Percentiles rank a stretch among this genome's conserved stretches.
phyloP scores from a whole-genome alignment of 768 basidiomycete genomes.

The Wakefieldia striispora region DNA sequence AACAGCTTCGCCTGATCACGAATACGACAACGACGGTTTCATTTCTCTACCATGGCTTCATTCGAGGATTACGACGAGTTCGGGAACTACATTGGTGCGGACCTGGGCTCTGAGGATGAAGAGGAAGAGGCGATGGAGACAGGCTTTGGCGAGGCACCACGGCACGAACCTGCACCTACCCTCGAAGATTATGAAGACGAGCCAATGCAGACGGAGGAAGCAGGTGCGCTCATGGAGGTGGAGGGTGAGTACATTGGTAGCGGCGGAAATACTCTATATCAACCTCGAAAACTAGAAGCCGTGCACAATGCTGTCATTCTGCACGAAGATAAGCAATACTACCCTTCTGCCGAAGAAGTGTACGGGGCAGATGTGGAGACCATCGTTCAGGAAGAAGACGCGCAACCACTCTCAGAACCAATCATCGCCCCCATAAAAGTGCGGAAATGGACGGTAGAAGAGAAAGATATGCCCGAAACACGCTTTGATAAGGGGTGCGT shows the following conservation, averaged over 20 bases:
- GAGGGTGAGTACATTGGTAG: conserved; percentile 54
- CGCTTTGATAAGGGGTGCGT: conserved; percentile 95
- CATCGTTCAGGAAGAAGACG: conserved; percentile 96
- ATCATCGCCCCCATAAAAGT: conserved; percentile 95
- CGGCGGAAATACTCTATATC: not conserved
- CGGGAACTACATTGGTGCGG: conserved; percentile 96
- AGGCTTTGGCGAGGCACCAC: conserved; percentile 40
- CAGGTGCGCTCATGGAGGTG: conserved; percentile 77
- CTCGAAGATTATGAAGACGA: conserved; percentile 86
- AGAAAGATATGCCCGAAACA: conserved; percentile 94
- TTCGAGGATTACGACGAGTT: conserved; percentile 89
- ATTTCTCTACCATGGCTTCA: conserved; percentile 44
- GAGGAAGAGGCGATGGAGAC: conserved; percentile 54
- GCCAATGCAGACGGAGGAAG: conserved; percentile 51
- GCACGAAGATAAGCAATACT: conserved; percentile 98
- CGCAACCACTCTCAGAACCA: conserved; percentile 91
- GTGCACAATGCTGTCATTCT: conserved; percentile 80
- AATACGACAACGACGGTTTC: conserved; percentile 3
- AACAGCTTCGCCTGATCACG: not conserved
- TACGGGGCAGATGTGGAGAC: conserved; percentile 96
- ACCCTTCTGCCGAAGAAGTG: conserved; percentile 86
- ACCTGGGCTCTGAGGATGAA: conserved; percentile 81
- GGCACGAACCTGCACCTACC: conserved; percentile 45
- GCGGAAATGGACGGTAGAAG: conserved; percentile 91
- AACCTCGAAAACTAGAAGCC: conserved; percentile 51